Conservation (phyloP, 208 protist species). For the Leishmania martiniquensis region DNA sequence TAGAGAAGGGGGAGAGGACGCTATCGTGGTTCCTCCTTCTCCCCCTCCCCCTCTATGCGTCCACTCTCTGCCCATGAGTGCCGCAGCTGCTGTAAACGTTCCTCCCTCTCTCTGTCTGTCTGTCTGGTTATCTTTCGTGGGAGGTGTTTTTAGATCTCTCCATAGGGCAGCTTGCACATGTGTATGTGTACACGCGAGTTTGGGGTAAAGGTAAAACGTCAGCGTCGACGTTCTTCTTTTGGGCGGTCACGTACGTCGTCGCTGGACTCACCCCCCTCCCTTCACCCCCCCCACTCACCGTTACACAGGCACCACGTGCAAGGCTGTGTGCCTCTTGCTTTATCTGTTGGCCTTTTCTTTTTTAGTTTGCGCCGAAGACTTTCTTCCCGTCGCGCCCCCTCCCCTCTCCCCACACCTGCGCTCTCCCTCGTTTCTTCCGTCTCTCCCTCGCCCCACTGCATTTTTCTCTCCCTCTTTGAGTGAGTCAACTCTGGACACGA, state of each 20-base stretch:
- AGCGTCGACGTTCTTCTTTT: neutral
- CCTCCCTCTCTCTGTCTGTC: neutral
- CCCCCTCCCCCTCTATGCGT: neutral
- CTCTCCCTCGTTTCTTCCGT: neutral
- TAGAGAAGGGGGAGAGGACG: neutral
- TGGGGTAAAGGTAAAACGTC: neutral
- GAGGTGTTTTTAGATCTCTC: neutral
- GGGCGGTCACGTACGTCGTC: neutral
- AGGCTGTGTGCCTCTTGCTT: neutral
- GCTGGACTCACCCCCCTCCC: neutral
- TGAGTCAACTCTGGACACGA: neutral
- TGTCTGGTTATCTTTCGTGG: neutral
- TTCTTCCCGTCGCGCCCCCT: neutral
- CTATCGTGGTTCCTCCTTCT: neutral
- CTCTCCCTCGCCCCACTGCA: no score
- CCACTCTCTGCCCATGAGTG: neutral
- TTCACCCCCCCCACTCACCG: neutral
- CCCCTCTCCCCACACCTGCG: neutral
- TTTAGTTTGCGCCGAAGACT: no score
- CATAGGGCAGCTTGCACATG: neutral
- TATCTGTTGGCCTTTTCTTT: neutral
- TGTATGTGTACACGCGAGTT: neutral
- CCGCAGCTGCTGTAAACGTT: neutral
- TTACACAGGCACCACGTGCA: neutral
- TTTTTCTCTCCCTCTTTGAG: neutral